Conservation (phyloP, 768 basidiomycete species). For the Pleurotus cornucopiae region DNA sequence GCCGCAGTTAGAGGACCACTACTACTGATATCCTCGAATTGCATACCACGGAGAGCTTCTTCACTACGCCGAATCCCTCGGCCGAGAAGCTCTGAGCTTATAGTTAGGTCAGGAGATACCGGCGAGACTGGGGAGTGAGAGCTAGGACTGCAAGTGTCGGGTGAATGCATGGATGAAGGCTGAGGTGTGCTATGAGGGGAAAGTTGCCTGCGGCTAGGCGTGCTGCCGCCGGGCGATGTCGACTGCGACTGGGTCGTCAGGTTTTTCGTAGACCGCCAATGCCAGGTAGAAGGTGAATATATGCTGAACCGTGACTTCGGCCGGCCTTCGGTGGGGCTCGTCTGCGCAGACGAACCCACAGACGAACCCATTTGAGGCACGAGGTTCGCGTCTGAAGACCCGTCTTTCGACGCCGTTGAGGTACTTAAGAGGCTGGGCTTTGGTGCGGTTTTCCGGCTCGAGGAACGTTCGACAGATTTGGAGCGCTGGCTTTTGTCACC, state of each 20-base stretch:
- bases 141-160: background rate
- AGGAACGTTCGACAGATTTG: slow-evolving; percentile 28
- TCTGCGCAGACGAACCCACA: slow-evolving; percentile 11
- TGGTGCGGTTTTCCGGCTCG: slow-evolving; percentile 12
- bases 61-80: slow-evolving; percentile 35
- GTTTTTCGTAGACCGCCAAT: slow-evolving; percentile 24
- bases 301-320: slow-evolving; percentile 24
- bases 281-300: slow-evolving; percentile 23
- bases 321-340: slow-evolving; percentile 15
- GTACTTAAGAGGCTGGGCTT: background rate
- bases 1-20: slow-evolving; percentile 34
- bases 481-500: slow-evolving; percentile 13
- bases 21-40: slow-evolving; percentile 16
- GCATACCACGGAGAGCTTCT: slow-evolving; percentile 33
- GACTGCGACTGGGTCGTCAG: background rate
- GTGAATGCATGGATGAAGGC: background rate
- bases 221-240: background rate
- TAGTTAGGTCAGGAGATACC: slow-evolving; percentile 2
- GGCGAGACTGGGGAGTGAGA: background rate
- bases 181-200: slow-evolving; percentile 1
- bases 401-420: background rate
- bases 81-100: slow-evolving; percentile 8
- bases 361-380: slow-evolving; percentile 7
- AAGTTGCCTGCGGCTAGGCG: background rate
- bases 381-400: slow-evolving; percentile 1